Conservation (phyloP, 331 rosid genomes). For the Quercus lobata region DNA sequence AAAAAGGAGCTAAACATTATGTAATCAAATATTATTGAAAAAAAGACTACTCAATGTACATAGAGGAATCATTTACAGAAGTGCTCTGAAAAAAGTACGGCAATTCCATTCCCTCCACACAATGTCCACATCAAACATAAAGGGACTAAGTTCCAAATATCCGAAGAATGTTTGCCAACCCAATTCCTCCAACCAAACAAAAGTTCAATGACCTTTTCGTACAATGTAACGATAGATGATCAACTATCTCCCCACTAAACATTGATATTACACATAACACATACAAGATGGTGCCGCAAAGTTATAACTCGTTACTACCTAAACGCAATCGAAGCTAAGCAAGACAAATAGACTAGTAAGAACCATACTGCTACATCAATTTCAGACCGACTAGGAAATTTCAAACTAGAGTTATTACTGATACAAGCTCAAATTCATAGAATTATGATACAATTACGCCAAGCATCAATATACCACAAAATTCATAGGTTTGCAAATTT, state of each 20-base stretch:
- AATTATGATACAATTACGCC: background rate
- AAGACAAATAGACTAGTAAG: background rate
- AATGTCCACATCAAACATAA: no score
- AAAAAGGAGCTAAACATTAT: background rate
- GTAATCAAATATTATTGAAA: no score
- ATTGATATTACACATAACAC: background rate
- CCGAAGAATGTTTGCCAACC: no score
- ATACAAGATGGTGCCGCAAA: background rate
- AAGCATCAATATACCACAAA: background rate
- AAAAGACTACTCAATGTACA: no score
- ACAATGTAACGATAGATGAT: no score
- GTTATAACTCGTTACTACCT: background rate
- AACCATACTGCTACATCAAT: background rate
- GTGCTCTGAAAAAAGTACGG: no score
- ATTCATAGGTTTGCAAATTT: background rate
- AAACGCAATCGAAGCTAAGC: background rate
- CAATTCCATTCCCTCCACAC: no score
- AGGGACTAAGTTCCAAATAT: no score
- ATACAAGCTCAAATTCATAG: background rate
- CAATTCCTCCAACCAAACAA: no score
- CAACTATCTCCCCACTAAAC: no score
- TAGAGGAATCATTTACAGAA: no score
- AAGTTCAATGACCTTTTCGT: fast-evolving
- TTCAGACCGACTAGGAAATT: background rate
- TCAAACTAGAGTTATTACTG: background rate